Evolutionary conservation across 202 grass and related monocot genomes (phyloP), one percentile per base, ranked within the genome.

Genomic region (Panicum hallii): DNA sequence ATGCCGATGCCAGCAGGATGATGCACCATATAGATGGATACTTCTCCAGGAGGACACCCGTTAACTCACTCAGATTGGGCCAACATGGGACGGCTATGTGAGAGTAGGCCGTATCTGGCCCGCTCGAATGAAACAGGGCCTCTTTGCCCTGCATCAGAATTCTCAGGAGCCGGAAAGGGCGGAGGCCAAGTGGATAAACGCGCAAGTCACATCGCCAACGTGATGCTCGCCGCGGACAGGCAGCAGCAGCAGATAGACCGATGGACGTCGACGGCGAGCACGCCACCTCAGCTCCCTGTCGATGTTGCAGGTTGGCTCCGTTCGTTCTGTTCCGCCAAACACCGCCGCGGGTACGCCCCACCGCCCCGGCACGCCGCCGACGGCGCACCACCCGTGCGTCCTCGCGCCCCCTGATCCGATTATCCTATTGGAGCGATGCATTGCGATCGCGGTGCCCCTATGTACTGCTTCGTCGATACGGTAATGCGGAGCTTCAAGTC

Each of bases 291-390:
- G 26, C 26, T 19, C 28, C 4, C 36, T 5, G 13, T 60, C 57
- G 7, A 38, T 38, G 26, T 60, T 42, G 7, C 43, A 36, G 76
- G 44, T 19, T 19, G 44, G 16, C n/a, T 47, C 45, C 45, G 36
- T 26, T 34, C 63, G 7, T 4, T 47, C 22, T n/a, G 43, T 20
- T 78, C 43, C 43, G 43, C n/a, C n/a, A 5, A 53, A 53, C 50
- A 17, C 53, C 17, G 53, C 6, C 55, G 55, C 50, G 15, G 15
- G 50, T 53, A 17, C 42, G 56, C 80, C 56, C 69, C 81, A 84
- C 43, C 71, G 46, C 32, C 20, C 70, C 70, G 19, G 62, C 71
- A 84, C 68, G 7, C 60, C 72, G 72, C 60, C 71, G 72, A 44
- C 61, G 26, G 60, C 57, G 57, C 56, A 60, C 56, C 56, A 60